Evolutionary conservation across 2,329 filamentous ascomycete species (phyloP), one percentile per base, ranked within the genome.

Genomic region (Microsporum audouinii): DNA sequence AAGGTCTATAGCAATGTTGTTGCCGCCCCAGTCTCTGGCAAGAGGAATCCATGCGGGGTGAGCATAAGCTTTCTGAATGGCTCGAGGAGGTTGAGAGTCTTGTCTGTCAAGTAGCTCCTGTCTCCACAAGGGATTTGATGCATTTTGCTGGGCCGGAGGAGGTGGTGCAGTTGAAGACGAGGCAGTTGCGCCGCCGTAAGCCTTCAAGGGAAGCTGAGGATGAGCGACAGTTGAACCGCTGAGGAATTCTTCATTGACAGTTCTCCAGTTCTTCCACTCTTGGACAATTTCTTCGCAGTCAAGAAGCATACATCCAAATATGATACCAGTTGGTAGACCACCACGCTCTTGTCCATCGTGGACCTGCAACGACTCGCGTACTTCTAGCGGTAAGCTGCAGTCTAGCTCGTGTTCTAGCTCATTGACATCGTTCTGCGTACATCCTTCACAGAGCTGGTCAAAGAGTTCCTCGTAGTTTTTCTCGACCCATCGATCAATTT

Each of bases 251-350:
- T 92, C 85, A 71, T 96, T 96, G 64, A 99, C 94, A 65, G 84
- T 86, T 68, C 90, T 86, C 94, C 94, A 99, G 71, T 96, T 95
- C 69, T 89, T 88, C 89, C 92, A 97, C 73, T 99, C 94, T 73
- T 96, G 91, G 27, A 96, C 87, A 67, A 99, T 96, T 72, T 99
- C 94, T 74, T 99, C 94, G 71, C 94, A 97, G 74, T 99, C 94
- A 62, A 99, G 83, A 65, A 99, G 78, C 94, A 99, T 99, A 72
- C 85, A 88, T 63, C 91, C 84, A 69, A 99, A 97, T 63, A 99
- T 84, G 66, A 97, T 88, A 65, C 94, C 94, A 0, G 92, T 96
- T 0, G 94, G 94, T 61, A 82, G 82, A 65, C 94, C 94, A 64
- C 91, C 89, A 65, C 94, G 88, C 76, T 99, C 94, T 75, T 99